phyloP scores from a whole-genome alignment of 1,139 yeast genomes.

The Blastobotrys proliferans region DNA sequence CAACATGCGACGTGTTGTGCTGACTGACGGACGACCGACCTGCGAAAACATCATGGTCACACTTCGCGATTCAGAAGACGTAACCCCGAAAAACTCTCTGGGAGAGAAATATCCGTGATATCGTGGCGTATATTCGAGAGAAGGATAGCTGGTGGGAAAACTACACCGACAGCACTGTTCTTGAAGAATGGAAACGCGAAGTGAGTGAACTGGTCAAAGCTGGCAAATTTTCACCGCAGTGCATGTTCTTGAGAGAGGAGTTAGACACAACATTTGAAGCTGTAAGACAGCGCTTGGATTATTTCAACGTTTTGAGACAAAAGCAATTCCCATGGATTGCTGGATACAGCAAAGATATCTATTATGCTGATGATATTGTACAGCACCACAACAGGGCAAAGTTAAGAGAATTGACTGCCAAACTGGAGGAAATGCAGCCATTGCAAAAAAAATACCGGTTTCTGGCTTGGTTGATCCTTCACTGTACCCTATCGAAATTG shows the following conservation, averaged over 20 bases:
- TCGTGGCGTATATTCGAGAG: background rate
- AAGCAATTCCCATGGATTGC: background rate
- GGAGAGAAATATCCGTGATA: slow-evolving; percentile 2
- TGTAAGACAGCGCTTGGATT: slow-evolving; percentile 1
- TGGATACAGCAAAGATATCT: background rate
- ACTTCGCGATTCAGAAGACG: too few relatives aligned
- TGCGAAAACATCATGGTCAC: too few relatives aligned
- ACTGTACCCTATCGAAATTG: slow-evolving; percentile 34
- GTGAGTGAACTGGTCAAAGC: background rate
- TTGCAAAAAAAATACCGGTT: too few relatives aligned
- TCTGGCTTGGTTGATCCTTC: slow-evolving; percentile 46
- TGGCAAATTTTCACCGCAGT: background rate
- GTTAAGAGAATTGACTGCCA: background rate
- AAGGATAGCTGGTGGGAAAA: slow-evolving; percentile 6
- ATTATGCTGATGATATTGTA: slow-evolving; percentile 3
- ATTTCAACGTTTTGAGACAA: background rate
- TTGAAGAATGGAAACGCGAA: slow-evolving; percentile 8
- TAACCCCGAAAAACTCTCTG: background rate
- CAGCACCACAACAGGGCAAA: background rate
- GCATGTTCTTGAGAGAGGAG: background rate
- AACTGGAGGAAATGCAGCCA: too few relatives aligned
- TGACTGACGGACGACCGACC: too few relatives aligned
- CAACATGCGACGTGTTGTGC: too few relatives aligned
- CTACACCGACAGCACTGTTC: slow-evolving; percentile 2
- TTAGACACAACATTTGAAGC: slow-evolving; percentile 1